Evolutionary conservation across 2,329 filamentous ascomycete genomes (phyloP).

Genomic region (Botrytis paeoniae): DNA sequence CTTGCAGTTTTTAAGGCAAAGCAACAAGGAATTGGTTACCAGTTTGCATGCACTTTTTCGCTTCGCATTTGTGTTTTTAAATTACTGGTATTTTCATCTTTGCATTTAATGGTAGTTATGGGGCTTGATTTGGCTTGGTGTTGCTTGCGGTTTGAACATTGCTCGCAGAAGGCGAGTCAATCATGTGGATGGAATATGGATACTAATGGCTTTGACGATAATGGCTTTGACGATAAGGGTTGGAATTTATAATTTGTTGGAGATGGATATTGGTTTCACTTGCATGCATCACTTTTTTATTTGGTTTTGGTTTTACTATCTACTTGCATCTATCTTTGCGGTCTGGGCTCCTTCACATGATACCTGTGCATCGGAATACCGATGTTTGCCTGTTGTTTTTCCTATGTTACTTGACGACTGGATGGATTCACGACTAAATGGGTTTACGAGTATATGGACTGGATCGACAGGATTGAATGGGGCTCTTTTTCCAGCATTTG

Average conservation of each 20-base stretch:
- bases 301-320: not conserved
- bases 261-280: conserved; percentile 11
- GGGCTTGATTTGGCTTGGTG: conserved; percentile 27
- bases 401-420: conserved; percentile 7
- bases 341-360: conserved; percentile 14
- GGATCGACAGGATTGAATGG: not conserved
- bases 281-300: conserved; percentile 12
- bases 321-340: conserved; percentile 14
- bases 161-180: conserved; percentile 33
- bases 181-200: conserved; percentile 17
- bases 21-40: conserved; percentile 3
- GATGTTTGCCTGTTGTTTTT: conserved; percentile 20
- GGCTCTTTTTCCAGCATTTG: conserved; percentile 6
- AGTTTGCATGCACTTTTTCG: conserved; percentile 24
- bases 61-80: conserved; percentile 30
- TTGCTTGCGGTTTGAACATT: conserved; percentile 25
- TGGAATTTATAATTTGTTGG: conserved; percentile 17
- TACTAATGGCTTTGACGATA: not conserved
- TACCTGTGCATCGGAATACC: conserved; percentile 19
- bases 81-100: conserved; percentile 35
- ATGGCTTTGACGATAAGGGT: not conserved
- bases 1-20: not conserved
- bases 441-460: not conserved
- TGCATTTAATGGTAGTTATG: conserved; percentile 36
- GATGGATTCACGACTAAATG: not conserved